Evolutionary conservation across 2,329 filamentous ascomycete genomes (phyloP), one percentile per base, ranked within the genome.

Genomic region (Colletotrichum endophyticum): DNA sequence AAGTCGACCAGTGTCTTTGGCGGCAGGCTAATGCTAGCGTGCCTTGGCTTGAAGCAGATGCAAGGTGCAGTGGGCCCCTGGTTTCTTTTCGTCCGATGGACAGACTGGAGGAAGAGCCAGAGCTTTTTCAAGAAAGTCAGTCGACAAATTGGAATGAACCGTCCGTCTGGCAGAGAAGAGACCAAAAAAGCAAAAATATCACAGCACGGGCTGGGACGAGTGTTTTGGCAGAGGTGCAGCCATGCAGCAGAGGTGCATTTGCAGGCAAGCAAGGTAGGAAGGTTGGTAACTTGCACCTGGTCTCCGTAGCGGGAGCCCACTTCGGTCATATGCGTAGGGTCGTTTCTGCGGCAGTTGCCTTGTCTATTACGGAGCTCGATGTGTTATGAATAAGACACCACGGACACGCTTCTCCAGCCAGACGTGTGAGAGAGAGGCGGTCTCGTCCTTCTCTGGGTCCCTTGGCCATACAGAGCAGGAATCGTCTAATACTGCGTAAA

Each of bases 291-390:
- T 3, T n/a, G 22, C 56, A 27, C 39, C 25, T n/a, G 2, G 56
- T 27, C 28, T 59, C 25, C 25, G 19, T 62, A 59, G 66, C 53
- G 30, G 66, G 11, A 62, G 57, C 34, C 68, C 56, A 70, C 68
- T 70, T 63, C 68, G 68, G 68, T 70, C 68, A 70, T 70, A 34
- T 70, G 68, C 68, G 68, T 53, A 63, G 57, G 68, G 68, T 63
- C 34, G 25, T 27, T 36, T 69, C 66, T 61, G 66, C 53, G 34
- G 64, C 30, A 39, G 22, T 64, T 22, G n/a, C n/a, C 59, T 62
- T 53, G 63, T 68, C 64, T 57, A 68, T 68, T 68, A 68, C 66
- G 66, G 49, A 68, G 66, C 49, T 30, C 7, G 44, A 28, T 39
- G 30, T 34, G 49, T 68, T 68, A 25, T 39, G 66, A 57, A 39